phyloP scores from a whole-genome alignment of 331 rosid species.

The Spiraea crenata region DNA sequence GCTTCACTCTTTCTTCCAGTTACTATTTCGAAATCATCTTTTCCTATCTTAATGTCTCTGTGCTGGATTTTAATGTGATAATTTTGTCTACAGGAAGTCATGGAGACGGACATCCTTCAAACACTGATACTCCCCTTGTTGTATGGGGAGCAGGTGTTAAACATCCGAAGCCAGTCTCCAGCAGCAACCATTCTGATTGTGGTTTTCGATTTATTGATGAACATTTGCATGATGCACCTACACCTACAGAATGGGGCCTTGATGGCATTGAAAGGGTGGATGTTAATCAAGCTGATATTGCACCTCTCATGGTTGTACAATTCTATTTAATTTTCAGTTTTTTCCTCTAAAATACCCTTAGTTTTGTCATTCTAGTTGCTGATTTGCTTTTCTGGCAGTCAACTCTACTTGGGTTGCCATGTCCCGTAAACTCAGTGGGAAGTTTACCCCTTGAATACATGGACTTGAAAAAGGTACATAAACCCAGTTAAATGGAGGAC shows the following conservation, averaged over 20 bases:
- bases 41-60: background rate
- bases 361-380: slow-evolving; percentile 37
- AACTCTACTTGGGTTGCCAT: slow-evolving; percentile 76
- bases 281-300: slow-evolving; percentile 91
- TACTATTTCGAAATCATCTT: background rate
- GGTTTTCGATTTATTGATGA: slow-evolving; percentile 73
- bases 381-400: slow-evolving; percentile 56
- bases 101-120: slow-evolving; percentile 92
- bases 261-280: slow-evolving; percentile 80
- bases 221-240: slow-evolving; percentile 76
- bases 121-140: slow-evolving; percentile 93
- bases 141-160: slow-evolving; percentile 93
- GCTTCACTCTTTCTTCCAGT: background rate
- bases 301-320: slow-evolving; percentile 78
- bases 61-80: background rate
- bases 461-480: slow-evolving; percentile 59
- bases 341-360: slow-evolving; percentile 14
- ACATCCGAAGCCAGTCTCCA: slow-evolving; percentile 63
- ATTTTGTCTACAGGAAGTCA: slow-evolving; percentile 67
- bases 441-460: slow-evolving; percentile 76
- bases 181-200: slow-evolving; percentile 70
- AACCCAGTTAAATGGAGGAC: slow-evolving; percentile 16
- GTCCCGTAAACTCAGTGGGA: slow-evolving; percentile 90
- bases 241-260: slow-evolving; percentile 85
- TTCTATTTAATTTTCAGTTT: slow-evolving; percentile 12